Base-by-base conservation (phyloP, 2,329 filamentous ascomycete species). In the Parafenestella ontariensis region DNA sequence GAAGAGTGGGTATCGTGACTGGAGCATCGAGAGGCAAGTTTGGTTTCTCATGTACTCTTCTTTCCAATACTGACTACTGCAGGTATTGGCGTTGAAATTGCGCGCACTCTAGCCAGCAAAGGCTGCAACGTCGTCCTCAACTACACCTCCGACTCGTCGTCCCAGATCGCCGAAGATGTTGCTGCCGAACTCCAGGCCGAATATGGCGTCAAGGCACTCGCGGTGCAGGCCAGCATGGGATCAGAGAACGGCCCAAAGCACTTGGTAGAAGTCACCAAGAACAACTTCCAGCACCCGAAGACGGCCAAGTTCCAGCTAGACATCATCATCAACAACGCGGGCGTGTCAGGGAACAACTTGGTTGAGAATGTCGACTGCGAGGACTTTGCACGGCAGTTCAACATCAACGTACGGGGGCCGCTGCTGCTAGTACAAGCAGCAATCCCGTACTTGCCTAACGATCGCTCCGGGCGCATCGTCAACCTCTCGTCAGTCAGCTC, bases 241-340 rank as follows among this genome's bases (percentile, higher is more conserved):
- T 82, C 83, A 1, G 80, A 85, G 29, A 81, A 81, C 6, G 87
- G 87, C 1, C 86, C 88, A 2, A 78, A 81, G 5, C 77, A 83
- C 37, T 81, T 92, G 46, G 75, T 92, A 62, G 76, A 79, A 21
- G 81, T 82, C 0, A 82, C 86, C 5, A 82, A 85, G 63, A 80
- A 85, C 60, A 79, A 86, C 68, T 87, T 90, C 76, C 71, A 82
- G 8, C 73, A 76, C 59, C 80, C 83, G 24, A 81, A 82, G 65
- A 81, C 77, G 58, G 75, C 76, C 54, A 79, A 80, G 50, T 85
- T 92, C 71, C 85, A 88, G 67, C 83, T 96, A 68, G 91, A 96
- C 77, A 91, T 96, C 57, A 80, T 96, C 48, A 80, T 96, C 80
- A 96, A 96, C 83, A 96, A 96, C 74, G 92, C 92, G 26, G 92